Evolutionary conservation across 495 filamentous ascomycete genomes (phyloP), one percentile per base, ranked within the genome.

Genomic region (Penicillium taxi): DNA sequence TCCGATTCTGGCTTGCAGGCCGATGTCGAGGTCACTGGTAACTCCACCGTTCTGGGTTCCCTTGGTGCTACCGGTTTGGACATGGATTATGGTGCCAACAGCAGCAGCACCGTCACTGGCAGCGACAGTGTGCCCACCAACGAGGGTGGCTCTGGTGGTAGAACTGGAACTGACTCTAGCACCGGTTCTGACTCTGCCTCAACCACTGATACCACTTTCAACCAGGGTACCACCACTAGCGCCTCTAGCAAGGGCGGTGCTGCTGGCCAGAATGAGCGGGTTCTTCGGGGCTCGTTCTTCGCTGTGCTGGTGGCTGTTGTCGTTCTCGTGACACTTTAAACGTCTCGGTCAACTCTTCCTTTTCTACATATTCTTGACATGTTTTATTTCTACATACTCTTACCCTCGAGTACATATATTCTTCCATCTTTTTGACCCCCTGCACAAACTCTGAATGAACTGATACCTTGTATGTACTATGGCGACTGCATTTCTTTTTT

Each of bases 61-160:
- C 69, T 96, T 36, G 69, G 78, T 21, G 89, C 75, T 5, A 84
- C 82, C 0, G 91, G 91, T 30, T 63, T 74, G 6, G 72, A 94
- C 57, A 84, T 84, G 78, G 53, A 59, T 30, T 49, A 63, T 9
- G 55, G 56, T 26, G 52, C 64, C 13, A 35, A 58, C 31, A 55
- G 40, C 22, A 49, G 51, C 22, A 52, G 45, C 39, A 41, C 41
- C 28, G 35, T 40, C 24, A 33, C 53, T 12, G 32, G 28, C 28
- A 52, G 56, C 35, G 52, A 50, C 46, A 59, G 64, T 9, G 46
- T 73, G 12, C 63, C 61, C 16, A 48, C 55, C 17, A 65, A 51
- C 48, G 40, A 45, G 26, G 53, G 56, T 29, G 59, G 60, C 38
- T 52, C 57, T 18, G 57, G 60, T 13, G 52, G 45, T 23, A 25